A percentile compares a stretch with the other conserved stretches of the same genome.
Conservation (phyloP, 352 stramenopile species). For the Elongisporangium undulatum region DNA sequence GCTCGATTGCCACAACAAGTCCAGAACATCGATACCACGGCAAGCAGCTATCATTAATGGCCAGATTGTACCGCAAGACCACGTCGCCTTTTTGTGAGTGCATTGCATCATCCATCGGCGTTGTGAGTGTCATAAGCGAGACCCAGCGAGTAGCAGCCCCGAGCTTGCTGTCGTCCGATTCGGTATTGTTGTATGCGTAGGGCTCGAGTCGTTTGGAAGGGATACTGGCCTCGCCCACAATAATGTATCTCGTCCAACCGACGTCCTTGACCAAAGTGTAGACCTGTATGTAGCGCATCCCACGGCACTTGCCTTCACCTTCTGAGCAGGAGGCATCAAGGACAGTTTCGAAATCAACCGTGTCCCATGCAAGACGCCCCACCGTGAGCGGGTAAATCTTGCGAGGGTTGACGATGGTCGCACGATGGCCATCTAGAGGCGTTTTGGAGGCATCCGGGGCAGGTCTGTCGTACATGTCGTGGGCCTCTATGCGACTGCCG, state of each 20-base stretch:
- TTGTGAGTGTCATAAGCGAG: neutral
- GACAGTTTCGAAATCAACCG: neutral
- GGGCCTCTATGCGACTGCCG: neutral
- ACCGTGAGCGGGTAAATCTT: neutral
- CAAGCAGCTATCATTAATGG: no score
- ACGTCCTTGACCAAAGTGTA: no score
- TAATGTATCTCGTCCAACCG: neutral
- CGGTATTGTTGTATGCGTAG: neutral
- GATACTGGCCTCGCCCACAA: neutral
- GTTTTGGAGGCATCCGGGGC: neutral
- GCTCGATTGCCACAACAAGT: no score
- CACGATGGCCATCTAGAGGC: neutral
- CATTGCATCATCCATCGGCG: no score
- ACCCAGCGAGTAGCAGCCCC: slow-evolving; percentile 7
- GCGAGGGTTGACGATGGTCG: neutral
- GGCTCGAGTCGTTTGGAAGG: neutral
- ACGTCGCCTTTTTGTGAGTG: no score
- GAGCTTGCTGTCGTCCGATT: neutral
- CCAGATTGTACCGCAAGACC: no score
- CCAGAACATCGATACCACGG: no score
- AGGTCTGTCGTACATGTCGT: neutral
- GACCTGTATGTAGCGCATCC: neutral
- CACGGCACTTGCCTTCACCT: neutral
- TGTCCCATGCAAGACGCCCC: neutral
- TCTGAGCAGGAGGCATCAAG: neutral